These are phyloP conservation scores for Piper betle DNA, from an alignment of 164 flowering plant genomes.

Conservation along the genomic window DNA sequence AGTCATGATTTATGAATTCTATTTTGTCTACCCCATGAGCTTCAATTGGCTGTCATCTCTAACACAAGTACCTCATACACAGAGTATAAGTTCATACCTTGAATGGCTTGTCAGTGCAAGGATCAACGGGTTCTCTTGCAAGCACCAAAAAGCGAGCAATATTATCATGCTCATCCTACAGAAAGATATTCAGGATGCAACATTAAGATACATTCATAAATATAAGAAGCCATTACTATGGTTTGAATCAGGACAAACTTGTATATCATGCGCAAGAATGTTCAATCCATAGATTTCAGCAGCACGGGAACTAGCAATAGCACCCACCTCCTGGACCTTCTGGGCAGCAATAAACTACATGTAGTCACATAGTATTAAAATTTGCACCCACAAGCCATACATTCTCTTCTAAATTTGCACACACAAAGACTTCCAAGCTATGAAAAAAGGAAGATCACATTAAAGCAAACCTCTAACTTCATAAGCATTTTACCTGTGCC, in stretches of 20 bases:
- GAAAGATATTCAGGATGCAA: constrained; percentile 4
- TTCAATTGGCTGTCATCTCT: too few species aligned
- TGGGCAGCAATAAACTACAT: constrained; percentile 56
- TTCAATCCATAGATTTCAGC: constrained; percentile 65
- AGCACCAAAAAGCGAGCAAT: constrained; percentile 86
- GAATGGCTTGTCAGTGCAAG: constrained; percentile 62
- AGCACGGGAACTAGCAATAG: constrained; percentile 81
- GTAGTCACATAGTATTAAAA: too few species aligned
- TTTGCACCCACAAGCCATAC: background rate
- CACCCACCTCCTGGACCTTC: constrained; percentile 64
- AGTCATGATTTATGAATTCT: too few species aligned
- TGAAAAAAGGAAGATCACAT: background rate
- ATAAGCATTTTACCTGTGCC: constrained; percentile 47
- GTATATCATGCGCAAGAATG: constrained; percentile 74
- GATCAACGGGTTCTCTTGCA: constrained; percentile 88
- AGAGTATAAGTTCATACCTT: constrained; percentile 32
- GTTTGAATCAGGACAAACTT: constrained; percentile 30
- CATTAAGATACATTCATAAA: background rate
- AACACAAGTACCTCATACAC: background rate
- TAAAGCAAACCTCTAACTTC: too few species aligned
- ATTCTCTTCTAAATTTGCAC: background rate
- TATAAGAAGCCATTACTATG: background rate
- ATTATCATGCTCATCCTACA: constrained; percentile 76
- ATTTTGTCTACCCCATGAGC: too few species aligned
- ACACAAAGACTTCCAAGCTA: background rate